Evolutionary conservation across 148 eudicot genomes (phyloP).

Genomic region (Camellia lanceoleosa): DNA sequence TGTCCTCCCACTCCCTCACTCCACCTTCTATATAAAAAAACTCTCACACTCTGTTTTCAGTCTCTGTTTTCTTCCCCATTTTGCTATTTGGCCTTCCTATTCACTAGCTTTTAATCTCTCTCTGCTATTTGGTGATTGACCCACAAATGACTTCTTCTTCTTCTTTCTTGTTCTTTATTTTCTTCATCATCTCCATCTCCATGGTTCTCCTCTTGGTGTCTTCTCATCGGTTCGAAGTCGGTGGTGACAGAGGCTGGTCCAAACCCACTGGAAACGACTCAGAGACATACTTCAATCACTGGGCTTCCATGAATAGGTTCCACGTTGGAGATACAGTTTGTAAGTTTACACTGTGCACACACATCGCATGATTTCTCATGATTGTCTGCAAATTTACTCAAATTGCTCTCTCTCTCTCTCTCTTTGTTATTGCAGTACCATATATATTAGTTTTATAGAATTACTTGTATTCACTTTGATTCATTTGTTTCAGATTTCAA

Average conservation of each 20-base stretch:
- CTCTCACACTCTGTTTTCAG: not conserved
- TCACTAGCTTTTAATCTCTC: not conserved
- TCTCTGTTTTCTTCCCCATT: not conserved
- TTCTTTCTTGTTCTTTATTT: not conserved
- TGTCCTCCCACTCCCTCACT: conserved; percentile 1
- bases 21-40: not conserved
- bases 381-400: not conserved
- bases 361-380: not conserved
- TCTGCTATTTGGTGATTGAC: too few species aligned
- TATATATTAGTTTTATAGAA: too few species aligned
- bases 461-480: not conserved
- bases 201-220: not conserved
- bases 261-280: conserved; percentile 10
- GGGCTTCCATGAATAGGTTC: conserved; percentile 22
- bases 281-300: conserved; percentile 12
- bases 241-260: conserved; percentile 17
- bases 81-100: not conserved
- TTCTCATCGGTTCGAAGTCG: conserved; percentile 14
- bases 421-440: too few species aligned
- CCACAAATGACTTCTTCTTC: conserved; percentile 1
- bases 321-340: conserved; percentile 15
- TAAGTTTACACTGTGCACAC: not conserved
- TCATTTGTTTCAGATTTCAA: conserved; percentile 49
- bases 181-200: not conserved
- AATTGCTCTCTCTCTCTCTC: not conserved